A percentile compares a stretch with the other conserved stretches of the same genome.
These are phyloP conservation scores for Verbena officinalis DNA, from an alignment of 257 asterid genomes.

Conservation along the genomic window DNA sequence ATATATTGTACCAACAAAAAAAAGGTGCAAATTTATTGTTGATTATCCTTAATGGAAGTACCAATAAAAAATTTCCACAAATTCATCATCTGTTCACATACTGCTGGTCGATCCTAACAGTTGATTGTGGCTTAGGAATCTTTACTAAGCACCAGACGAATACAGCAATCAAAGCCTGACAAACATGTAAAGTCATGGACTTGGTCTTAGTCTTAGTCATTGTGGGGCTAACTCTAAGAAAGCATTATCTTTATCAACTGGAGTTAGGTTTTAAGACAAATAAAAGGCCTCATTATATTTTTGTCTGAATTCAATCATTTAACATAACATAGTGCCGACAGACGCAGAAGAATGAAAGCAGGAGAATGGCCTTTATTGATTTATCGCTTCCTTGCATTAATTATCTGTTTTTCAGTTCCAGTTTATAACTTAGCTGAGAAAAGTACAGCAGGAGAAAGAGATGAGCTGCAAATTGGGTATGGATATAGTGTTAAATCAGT, in stretches of 20 bases:
- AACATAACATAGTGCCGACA: neutral
- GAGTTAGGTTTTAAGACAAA: too few species aligned
- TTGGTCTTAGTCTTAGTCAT: too few species aligned
- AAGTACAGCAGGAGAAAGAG: neutral
- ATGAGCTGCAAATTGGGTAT: constrained; percentile 22
- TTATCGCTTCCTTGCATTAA: neutral
- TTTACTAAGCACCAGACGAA: neutral
- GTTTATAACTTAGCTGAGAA: neutral
- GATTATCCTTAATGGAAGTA: too few species aligned
- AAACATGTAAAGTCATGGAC: neutral
- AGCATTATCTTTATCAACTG: too few species aligned
- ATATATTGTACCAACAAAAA: too few species aligned
- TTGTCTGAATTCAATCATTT: neutral
- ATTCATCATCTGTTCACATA: too few species aligned
- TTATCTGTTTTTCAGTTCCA: constrained; percentile 2
- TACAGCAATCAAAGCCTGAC: neutral
- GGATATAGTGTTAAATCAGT: constrained; percentile 30
- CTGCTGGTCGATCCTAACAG: neutral
- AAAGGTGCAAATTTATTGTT: too few species aligned
- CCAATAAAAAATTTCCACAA: too few species aligned
- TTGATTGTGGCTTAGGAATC: neutral
- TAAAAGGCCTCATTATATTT: neutral
- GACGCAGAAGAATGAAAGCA: neutral
- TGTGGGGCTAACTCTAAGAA: too few species aligned
- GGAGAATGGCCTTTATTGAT: neutral